Evolutionary conservation across 495 filamentous ascomycete species (phyloP).

Genomic region (Lophiostoma macrostomum): DNA sequence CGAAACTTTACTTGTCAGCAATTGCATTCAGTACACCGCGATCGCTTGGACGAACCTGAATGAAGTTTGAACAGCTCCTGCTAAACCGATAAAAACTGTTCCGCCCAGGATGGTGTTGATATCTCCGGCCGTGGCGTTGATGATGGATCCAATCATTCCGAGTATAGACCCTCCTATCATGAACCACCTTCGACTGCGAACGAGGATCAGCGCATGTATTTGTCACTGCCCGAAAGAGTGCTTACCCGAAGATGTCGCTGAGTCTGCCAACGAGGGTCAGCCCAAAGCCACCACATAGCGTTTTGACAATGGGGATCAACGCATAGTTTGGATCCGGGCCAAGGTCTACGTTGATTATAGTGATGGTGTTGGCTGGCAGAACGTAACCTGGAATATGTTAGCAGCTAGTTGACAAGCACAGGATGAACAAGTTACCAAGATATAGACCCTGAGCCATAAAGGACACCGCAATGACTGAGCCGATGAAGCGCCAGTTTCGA

Average conservation of each 20-base stretch:
- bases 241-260: constrained; percentile 19
- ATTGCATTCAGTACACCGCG: too few species aligned
- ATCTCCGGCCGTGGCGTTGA: constrained; percentile 25
- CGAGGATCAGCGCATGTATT: neutral
- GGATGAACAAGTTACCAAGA: neutral
- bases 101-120: constrained; percentile 31
- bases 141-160: constrained; percentile 31
- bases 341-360: constrained; percentile 22
- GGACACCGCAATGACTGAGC: constrained; percentile 13
- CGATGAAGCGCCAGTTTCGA: constrained; percentile 25
- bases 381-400: constrained; percentile 10
- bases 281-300: constrained; percentile 12
- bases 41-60: constrained; percentile 1
- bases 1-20: too few species aligned
- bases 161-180: constrained; percentile 28
- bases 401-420: neutral
- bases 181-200: constrained; percentile 23
- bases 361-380: constrained; percentile 13
- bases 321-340: constrained; percentile 17
- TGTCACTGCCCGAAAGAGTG: neutral
- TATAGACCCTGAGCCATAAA: constrained; percentile 19
- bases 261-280: constrained; percentile 12
- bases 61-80: constrained; percentile 13
- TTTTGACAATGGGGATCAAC: constrained; percentile 12
- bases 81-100: constrained; percentile 13